Base-by-base conservation (phyloP, 2,329 filamentous ascomycete species). In the Aspergillus versicolor region DNA sequence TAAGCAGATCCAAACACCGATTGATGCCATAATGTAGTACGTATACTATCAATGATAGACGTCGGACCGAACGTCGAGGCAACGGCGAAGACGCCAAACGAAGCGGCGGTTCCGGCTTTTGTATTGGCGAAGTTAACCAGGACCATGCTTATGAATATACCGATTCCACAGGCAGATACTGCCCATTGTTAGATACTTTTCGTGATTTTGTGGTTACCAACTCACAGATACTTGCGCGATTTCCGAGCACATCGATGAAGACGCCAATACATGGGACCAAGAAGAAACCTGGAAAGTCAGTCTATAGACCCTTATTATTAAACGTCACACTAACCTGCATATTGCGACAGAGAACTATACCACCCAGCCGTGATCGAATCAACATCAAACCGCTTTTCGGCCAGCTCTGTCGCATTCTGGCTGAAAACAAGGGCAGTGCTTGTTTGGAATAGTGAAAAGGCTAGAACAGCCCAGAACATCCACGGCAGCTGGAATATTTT, bases 1-100 rank as follows among this genome's bases (percentile, higher is more conserved):
- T 86, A 87, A 0, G 81, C 85, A 0, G 82, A 81, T 0, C 84
- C 84, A 57, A 87, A 87, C 0, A 84, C 81, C 2, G 81, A 81
- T 55, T 84, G 81, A 24, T 85, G 77, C 81, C 82, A 85, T 68
- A 87, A 80, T 0, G 79, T 78, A 0, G 84, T 85, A 15, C 85
- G 81, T 24, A 86, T 84, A 21, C 81, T 76, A 64, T 87, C 84
- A 52, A 87, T 85, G 57, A 87, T 83, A 3, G 80, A 75, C 0
- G 83, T 84, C 0, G 84, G 83, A 0, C 84, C 84, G 2, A 87
- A 73, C 0, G 78, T 81, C 4, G 73, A 73, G 0, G 83, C 81
- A 12, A 87, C 71, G 0, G 84, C 84, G 43, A 81, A 87, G 19
- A 87, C 78, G 1, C 82, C 85, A 37, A 87, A 87, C 0, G 81